Base-by-base conservation (phyloP, 2,329 filamentous ascomycete species). In the Aspergillus sojae region DNA sequence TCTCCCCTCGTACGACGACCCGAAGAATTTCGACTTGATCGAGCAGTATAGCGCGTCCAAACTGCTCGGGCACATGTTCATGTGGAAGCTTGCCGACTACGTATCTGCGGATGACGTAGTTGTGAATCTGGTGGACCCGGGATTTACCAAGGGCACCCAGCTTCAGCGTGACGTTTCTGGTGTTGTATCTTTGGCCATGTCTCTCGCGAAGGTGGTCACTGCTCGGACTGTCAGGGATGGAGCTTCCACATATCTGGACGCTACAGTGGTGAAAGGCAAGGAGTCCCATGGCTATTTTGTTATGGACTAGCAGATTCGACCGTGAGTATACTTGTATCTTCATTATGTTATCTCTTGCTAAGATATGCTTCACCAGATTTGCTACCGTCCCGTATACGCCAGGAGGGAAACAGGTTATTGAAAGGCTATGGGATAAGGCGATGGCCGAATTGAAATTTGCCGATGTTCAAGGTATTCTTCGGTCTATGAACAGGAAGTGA, bases 221-320 rank as follows among this genome's bases (percentile, higher is more conserved):
- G 65, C 64, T 58, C 57, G 65, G 36, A 58, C 41, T 46, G 53
- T 66, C 14, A 70, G 74, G 6, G 76, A 78, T 5, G 84, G 81
- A 5, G 83, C 82, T 1, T 80, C 78, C 53, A 81, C 78, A 0
- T 85, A 82, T 66, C 61, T 85, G 1, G 81, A 86, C 68, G 83
- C 83, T 0, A 74, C 72, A 0, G 74, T 81, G 0, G 73, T 75
- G 0, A 79, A 85, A 59, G 84, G 83, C 0, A 77, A 76, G 50
- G 82, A 85, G 68, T 82, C 81, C 0, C 84, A 87, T 67, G 84
- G 83, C 0, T 82, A 79, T 52, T 85, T 82, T 63, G 46, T 85
- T 0, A 83, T 62, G 60, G 43, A 48, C 30, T 58, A 48, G 46
- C 30, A 60, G 39, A 16, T 64, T 36, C 11, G 41, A 21, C 60